A percentile compares a stretch with the other conserved stretches of the same genome.
These are phyloP conservation scores for Candida nemodendra DNA, from an alignment of 805 yeast species.

Conservation along the genomic window DNA sequence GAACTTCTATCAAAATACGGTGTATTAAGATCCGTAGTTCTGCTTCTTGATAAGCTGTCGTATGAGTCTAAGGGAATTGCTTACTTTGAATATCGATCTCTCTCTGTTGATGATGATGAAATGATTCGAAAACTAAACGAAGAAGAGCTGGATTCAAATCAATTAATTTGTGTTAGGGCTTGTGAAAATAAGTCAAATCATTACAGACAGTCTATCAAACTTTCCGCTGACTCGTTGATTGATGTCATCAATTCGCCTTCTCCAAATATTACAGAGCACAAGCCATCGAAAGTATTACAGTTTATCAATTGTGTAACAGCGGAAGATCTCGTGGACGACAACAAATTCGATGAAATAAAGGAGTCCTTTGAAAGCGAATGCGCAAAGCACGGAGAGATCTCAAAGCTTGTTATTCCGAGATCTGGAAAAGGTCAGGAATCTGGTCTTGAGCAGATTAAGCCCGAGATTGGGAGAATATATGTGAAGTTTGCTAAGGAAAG, in stretches of 20 bases:
- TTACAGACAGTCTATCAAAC: constrained; percentile 21
- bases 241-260: constrained; percentile 11
- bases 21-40: constrained; percentile 37
- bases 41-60: constrained; percentile 47
- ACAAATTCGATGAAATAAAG: constrained; percentile 46
- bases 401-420: constrained; percentile 57
- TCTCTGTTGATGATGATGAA: constrained; percentile 18
- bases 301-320: constrained; percentile 65
- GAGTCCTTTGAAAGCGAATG: constrained; percentile 54
- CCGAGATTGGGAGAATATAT: constrained; percentile 72
- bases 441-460: constrained; percentile 39
- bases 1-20: constrained; percentile 44
- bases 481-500: constrained; percentile 57
- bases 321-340: constrained; percentile 56
- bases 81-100: constrained; percentile 45
- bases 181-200: constrained; percentile 33
- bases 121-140: constrained; percentile 35
- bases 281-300: constrained; percentile 51
- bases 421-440: constrained; percentile 42
- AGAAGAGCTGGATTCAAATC: constrained; percentile 36
- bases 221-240: constrained; percentile 22
- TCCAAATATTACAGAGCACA: constrained; percentile 18
- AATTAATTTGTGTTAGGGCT: constrained; percentile 36
- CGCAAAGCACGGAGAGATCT: constrained; percentile 49
- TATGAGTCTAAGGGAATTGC: constrained; percentile 57